phyloP scores from a whole-genome alignment of 495 filamentous ascomycete species.

The Bryoglossum gracile region DNA sequence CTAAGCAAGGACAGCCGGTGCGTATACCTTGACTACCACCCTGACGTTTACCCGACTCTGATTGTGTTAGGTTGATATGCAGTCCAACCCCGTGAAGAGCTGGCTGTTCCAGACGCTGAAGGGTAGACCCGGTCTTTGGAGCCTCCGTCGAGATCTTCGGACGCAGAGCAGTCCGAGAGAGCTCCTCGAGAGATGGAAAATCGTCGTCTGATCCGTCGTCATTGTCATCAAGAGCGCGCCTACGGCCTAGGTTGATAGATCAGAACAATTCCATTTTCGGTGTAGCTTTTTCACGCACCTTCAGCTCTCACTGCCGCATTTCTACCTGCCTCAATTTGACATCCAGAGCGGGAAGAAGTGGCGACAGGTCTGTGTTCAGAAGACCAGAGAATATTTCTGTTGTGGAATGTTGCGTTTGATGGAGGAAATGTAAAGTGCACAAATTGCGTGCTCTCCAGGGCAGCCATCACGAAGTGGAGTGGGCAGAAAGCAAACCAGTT shows the following conservation, averaged over 20 bases:
- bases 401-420: neutral
- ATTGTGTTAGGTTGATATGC: constrained; percentile 4
- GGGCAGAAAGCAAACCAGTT: constrained; percentile 8
- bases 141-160: constrained; percentile 15
- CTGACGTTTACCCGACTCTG: neutral
- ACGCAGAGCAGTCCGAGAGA: constrained; percentile 5
- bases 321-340: neutral
- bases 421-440: constrained; percentile 12
- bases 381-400: neutral
- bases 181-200: constrained; percentile 18
- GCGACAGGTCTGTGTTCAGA: neutral
- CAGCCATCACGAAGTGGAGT: constrained; percentile 14
- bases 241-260: neutral
- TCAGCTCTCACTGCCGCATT: neutral
- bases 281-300: neutral
- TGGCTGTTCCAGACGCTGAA: constrained; percentile 15
- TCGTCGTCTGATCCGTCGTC: constrained; percentile 11
- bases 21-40: neutral
- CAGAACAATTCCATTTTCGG: neutral
- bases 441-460: constrained; percentile 14
- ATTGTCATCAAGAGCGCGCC: constrained; percentile 8
- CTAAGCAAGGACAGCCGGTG: neutral
- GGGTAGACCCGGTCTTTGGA: constrained; percentile 6
- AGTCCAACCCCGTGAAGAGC: constrained; percentile 16
- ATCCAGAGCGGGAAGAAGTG: neutral